A percentile compares a stretch with the other conserved stretches of the same genome.
Evolutionary conservation across 139 green algal species (phyloP).

Genomic region (Edaphochlamys debaryana): DNA sequence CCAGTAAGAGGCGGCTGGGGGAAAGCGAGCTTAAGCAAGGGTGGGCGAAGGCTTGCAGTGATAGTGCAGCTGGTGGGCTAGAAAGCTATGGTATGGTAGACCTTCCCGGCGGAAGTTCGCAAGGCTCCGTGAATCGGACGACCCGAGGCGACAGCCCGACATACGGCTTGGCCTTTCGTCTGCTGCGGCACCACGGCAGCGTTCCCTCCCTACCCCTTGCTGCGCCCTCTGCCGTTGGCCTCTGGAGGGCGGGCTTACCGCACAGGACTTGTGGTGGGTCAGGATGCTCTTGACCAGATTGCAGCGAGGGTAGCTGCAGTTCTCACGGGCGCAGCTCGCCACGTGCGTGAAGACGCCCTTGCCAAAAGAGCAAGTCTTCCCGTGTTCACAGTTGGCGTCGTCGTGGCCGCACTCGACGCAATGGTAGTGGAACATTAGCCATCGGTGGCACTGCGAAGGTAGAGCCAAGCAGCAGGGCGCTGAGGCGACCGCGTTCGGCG

Average conservation of each 20-base stretch:
- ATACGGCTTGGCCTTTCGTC: too few relatives aligned
- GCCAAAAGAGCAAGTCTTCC: constrained; percentile 6
- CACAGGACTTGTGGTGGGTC: background rate
- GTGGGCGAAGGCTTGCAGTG: too few relatives aligned
- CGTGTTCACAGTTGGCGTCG: background rate
- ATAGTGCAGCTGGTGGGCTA: too few relatives aligned
- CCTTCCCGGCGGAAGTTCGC: background rate
- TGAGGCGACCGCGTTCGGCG: too few relatives aligned
- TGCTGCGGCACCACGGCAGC: background rate
- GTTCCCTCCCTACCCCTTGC: too few relatives aligned
- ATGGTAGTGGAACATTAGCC: constrained; percentile 26
- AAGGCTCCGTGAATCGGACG: background rate
- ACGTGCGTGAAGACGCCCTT: constrained; percentile 17
- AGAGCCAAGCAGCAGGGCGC: too few relatives aligned
- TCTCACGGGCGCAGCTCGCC: background rate
- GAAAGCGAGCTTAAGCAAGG: too few relatives aligned
- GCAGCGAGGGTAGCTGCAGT: background rate
- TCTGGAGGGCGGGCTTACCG: too few relatives aligned
- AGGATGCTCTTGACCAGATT: background rate
- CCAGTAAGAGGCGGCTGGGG: too few relatives aligned
- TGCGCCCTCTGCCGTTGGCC: too few relatives aligned
- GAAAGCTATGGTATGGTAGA: too few relatives aligned
- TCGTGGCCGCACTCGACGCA: background rate
- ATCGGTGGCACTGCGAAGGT: constrained; percentile 17
- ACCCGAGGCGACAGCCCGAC: too few relatives aligned